Base-by-base conservation (phyloP, 345 rosid species). In the Durio zibethinus region DNA sequence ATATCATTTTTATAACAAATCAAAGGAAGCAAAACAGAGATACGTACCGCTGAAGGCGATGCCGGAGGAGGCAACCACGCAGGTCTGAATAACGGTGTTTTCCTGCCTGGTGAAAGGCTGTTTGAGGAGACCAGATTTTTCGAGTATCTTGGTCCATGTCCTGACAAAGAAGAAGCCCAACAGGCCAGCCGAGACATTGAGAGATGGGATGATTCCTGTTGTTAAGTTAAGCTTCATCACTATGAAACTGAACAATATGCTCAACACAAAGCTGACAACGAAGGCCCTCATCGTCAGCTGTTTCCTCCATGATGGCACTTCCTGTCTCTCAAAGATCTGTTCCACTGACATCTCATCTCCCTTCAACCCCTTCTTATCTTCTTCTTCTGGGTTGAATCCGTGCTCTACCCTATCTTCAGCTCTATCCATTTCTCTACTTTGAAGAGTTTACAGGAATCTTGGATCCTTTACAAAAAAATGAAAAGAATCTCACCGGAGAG, bases 1-100 rank as follows among this genome's bases (percentile, higher is more conserved):
- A 3, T 23, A 2, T 0, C 14, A 1, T 14, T 14, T 3, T 15
- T 4, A 4, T 47, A 47, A 15, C 14, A 4, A 12, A 47, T 47
- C 18, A 12, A 12, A 14, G 16, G 14, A 18, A 47, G 1, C 1
- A 29, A 56, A 16, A 73, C 1, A 57, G 3, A 11, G 2, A 40
- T 0, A 62, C 60, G 76, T 83, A 93, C 93, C 93, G 73, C 98
- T 93, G 78, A 89, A 93, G 18, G 93, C 89, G 80, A 93, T 90
- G 73, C 98, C 98, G 29, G 94, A 89, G 82, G 94, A 84, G 72
- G 98, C 97, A 2, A 93, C 94, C 20, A 93, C 93, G 50, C 98
- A 93, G 35, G 98, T 91, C 82, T 93, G 98, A 29, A 93, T 88
- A 14, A 90, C 97, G 0, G 97, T 90, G 76, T 91, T 91, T 78